Conservation (phyloP, 2,329 filamentous ascomycete species). For the Pezicula neosporulosa region DNA sequence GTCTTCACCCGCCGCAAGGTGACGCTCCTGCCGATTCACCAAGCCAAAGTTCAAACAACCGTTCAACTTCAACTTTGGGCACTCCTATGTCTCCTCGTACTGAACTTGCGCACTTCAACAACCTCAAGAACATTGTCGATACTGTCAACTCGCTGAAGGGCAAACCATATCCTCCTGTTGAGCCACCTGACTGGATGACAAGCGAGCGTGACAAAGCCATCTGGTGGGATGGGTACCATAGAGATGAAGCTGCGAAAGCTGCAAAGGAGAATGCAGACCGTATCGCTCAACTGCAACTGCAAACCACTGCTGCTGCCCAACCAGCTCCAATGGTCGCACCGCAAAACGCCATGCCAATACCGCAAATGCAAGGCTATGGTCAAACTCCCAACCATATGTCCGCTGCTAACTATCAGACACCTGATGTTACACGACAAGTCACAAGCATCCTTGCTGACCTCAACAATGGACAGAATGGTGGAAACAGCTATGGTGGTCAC, state of each 20-base stretch:
- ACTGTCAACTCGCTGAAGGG: conserved; percentile 35
- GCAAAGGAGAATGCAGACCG: conserved; percentile 34
- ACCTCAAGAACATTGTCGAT: conserved; percentile 25
- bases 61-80: neutral
- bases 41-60: neutral
- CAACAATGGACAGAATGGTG: conserved; percentile 11
- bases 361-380: conserved; percentile 11
- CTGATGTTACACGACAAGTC: conserved; percentile 22
- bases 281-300: conserved; percentile 20
- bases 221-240: conserved; percentile 48
- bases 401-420: conserved; percentile 1
- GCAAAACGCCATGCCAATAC: conserved; percentile 10
- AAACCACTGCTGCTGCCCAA: conserved; percentile 15
- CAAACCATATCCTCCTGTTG: conserved; percentile 45
- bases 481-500: conserved; percentile 8
- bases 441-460: conserved; percentile 20
- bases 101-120: conserved; percentile 14
- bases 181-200: conserved; percentile 50
- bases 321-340: conserved; percentile 22
- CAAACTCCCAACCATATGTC: conserved; percentile 7
- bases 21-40: neutral
- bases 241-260: conserved; percentile 34
- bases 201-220: conserved; percentile 43
- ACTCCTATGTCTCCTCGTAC: conserved; percentile 6
- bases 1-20: neutral